Conservation (phyloP, 345 rosid genomes). For the Reutealis trisperma region DNA sequence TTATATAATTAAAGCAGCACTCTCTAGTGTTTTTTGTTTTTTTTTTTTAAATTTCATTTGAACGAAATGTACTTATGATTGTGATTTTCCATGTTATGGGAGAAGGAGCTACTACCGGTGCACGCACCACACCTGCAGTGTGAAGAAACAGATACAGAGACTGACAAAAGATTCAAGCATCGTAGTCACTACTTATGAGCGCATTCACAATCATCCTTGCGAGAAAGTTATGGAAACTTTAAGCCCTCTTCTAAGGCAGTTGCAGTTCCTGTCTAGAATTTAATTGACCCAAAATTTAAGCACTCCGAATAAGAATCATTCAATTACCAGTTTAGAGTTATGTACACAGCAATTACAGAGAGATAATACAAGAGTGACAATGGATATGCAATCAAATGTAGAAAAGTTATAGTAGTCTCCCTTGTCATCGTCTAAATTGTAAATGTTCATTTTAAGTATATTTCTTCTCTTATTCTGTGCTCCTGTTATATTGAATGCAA, state of each 20-base stretch:
- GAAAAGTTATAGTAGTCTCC: neutral
- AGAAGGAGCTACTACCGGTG: constrained; percentile 35
- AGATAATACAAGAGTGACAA: too few relatives aligned
- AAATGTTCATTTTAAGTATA: neutral
- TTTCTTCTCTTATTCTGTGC: neutral
- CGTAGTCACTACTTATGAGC: constrained; percentile 42
- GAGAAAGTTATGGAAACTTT: constrained; percentile 42
- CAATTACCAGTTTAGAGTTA: too few relatives aligned
- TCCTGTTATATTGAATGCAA: neutral
- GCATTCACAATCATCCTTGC: constrained; percentile 35
- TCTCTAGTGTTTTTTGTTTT: too few relatives aligned
- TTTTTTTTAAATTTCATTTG: neutral
- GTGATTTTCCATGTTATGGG: neutral
- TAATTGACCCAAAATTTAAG: neutral
- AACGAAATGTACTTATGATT: neutral
- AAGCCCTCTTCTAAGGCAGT: constrained; percentile 36
- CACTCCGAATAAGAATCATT: neutral
- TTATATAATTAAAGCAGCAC: too few relatives aligned
- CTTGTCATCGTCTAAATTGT: neutral
- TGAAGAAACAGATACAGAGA: constrained; percentile 45
- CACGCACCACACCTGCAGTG: constrained; percentile 35
- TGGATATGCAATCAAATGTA: neutral
- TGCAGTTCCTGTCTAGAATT: constrained; percentile 35
- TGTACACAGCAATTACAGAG: too few relatives aligned
- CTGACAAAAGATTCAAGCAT: constrained; percentile 35